A percentile compares a stretch with the other conserved stretches of the same genome.
Conservation (phyloP, 1,139 yeast genomes). For the Tardiomyces digboiensis region DNA sequence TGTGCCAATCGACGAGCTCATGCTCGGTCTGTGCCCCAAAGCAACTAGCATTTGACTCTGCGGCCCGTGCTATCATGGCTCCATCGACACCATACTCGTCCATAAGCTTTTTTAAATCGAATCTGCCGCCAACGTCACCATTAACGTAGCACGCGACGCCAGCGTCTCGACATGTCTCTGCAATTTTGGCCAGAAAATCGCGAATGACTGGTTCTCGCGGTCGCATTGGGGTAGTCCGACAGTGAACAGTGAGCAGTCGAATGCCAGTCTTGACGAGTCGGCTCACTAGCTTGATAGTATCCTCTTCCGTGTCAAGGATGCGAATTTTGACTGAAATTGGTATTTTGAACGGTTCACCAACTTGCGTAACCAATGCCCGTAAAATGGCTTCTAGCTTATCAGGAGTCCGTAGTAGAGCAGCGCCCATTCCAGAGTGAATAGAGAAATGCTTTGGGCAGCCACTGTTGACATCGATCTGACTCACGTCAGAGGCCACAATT, state of each 20-base stretch:
- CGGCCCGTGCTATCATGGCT: conserved; percentile 90
- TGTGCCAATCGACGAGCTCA: conserved; percentile 44
- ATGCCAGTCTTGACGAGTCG: conserved; percentile 75
- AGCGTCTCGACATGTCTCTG: conserved; percentile 49
- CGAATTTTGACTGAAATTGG: conserved; percentile 90
- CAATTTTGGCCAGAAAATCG: conserved; percentile 48
- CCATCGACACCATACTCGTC: conserved; percentile 50
- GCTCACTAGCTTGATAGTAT: conserved; percentile 53
- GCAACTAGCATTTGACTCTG: conserved; percentile 79
- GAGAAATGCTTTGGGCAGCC: conserved; percentile 90
- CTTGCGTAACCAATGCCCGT: conserved; percentile 55
- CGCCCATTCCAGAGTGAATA: conserved; percentile 81
- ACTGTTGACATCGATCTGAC: conserved; percentile 87
- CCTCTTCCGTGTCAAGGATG: conserved; percentile 49
- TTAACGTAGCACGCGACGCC: conserved; percentile 70
- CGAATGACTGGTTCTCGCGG: conserved; percentile 76
- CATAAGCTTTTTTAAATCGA: conserved; percentile 48
- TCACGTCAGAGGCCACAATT: conserved; percentile 74
- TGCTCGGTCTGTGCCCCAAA: conserved; percentile 29
- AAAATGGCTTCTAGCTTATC: conserved; percentile 65
- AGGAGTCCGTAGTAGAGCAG: conserved; percentile 78
- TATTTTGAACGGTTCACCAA: conserved; percentile 67
- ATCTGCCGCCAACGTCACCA: conserved; percentile 56
- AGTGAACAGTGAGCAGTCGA: conserved; percentile 76
- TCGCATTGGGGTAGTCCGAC: conserved; percentile 85